These are phyloP conservation scores for Sambucus nigra DNA, from an alignment of 129 eudicot species.

Conservation along the genomic window DNA sequence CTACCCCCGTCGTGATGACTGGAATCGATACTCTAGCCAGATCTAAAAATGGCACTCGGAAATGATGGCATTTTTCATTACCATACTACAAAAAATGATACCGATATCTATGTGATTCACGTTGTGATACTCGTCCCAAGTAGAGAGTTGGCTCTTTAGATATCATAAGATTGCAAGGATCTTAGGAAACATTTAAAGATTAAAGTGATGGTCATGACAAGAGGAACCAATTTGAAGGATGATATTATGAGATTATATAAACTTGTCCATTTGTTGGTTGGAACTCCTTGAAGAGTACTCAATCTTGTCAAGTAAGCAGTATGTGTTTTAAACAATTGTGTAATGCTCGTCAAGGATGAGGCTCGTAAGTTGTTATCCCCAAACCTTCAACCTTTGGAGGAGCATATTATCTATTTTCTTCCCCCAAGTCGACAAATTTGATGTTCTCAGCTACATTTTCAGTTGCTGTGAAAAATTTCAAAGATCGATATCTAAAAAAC, in stretches of 20 bases:
- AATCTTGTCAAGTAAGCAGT: no score
- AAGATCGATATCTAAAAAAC: no score
- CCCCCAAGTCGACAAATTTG: no score
- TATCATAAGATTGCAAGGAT: slow-evolving; percentile 26
- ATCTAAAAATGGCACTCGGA: slow-evolving; percentile 58
- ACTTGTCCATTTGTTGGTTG: slow-evolving; percentile 22
- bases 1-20: slow-evolving; percentile 60
- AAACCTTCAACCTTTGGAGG: no score
- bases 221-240: no score
- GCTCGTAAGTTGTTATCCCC: no score
- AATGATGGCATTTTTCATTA: slow-evolving; percentile 46
- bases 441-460: no score
- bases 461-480: no score
- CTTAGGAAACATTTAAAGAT: no score
- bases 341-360: slow-evolving; percentile 25
- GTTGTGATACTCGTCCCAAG: slow-evolving; percentile 30
- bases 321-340: slow-evolving; percentile 15
- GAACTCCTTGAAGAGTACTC: slow-evolving; percentile 22
- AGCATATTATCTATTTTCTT: no score
- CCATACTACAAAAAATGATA: slow-evolving; percentile 25
- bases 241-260: slow-evolving; percentile 27
- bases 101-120: slow-evolving; percentile 25
- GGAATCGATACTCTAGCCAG: slow-evolving; percentile 66
- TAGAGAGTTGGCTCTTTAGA: slow-evolving; percentile 27
- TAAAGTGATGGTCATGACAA: no score